phyloP scores from a whole-genome alignment of 1,284 basidiomycete genomes.

The Rhodotorula sp. region DNA sequence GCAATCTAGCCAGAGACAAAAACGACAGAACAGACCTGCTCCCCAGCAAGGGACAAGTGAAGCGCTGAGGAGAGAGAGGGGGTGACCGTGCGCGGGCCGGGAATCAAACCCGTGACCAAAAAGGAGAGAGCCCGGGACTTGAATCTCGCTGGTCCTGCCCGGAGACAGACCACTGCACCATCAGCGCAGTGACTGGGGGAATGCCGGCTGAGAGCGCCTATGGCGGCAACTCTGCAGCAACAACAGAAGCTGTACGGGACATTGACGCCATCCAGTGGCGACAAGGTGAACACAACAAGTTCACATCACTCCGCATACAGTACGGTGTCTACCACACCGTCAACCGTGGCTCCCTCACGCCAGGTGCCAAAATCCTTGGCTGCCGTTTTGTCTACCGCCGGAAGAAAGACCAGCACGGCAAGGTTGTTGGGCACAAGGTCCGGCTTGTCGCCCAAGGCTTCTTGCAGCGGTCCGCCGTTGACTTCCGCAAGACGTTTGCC shows the following conservation, averaged over 20 bases:
- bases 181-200: too few species aligned
- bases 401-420: constrained; percentile 52
- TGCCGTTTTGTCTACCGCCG: constrained; percentile 53
- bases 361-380: constrained; percentile 41
- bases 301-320: neutral
- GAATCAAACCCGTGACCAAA: too few species aligned
- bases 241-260: neutral
- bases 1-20: too few species aligned
- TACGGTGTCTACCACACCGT: constrained; percentile 4
- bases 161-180: too few species aligned
- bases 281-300: neutral
- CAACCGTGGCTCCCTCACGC: constrained; percentile 30
- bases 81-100: too few species aligned
- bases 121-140: too few species aligned
- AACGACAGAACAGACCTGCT: too few species aligned
- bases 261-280: neutral
- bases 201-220: too few species aligned
- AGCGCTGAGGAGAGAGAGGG: too few species aligned
- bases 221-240: too few species aligned
- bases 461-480: constrained; percentile 53
- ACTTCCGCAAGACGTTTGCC: constrained; percentile 56
- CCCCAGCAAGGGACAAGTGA: too few species aligned
- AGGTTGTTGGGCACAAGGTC: constrained; percentile 52
- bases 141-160: too few species aligned
- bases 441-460: constrained; percentile 56